These are phyloP conservation scores for Zygotorulaspora danielsina DNA, from an alignment of 805 yeast species.

Conservation along the genomic window DNA sequence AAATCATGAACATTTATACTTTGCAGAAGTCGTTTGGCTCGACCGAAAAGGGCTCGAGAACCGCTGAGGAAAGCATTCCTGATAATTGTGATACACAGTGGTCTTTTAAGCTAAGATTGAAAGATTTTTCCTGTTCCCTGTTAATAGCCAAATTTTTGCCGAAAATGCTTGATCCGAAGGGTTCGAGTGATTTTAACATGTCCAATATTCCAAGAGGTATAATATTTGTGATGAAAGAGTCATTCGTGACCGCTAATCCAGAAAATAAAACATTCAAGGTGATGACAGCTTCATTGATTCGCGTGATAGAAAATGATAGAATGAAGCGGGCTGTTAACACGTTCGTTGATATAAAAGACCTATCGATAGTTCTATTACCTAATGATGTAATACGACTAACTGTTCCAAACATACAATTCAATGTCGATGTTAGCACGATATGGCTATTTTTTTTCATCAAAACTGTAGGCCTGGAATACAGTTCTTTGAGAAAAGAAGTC, in stretches of 20 bases:
- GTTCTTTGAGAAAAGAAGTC: constrained; percentile 4
- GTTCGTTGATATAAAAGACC: constrained; percentile 16
- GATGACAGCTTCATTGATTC: constrained; percentile 17
- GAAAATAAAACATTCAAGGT: constrained; percentile 15
- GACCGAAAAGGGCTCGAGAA: not conserved
- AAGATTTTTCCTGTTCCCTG: constrained; percentile 24
- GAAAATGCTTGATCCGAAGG: constrained; percentile 24
- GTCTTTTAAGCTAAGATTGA: constrained; percentile 26
- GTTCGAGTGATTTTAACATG: constrained; percentile 17
- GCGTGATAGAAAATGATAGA: constrained; percentile 24
- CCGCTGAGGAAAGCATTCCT: not conserved
- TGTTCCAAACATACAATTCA: constrained; percentile 25
- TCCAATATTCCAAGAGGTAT: constrained; percentile 27
- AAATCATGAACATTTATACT: constrained; percentile 3
- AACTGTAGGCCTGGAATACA: constrained; percentile 15
- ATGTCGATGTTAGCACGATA: constrained; percentile 31
- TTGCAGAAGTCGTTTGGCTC: not conserved
- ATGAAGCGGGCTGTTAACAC: constrained; percentile 14
- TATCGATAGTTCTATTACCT: constrained; percentile 7
- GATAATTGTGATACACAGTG: constrained; percentile 12
- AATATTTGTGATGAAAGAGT: constrained; percentile 22
- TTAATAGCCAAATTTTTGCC: constrained; percentile 25
- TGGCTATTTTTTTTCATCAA: constrained; percentile 26
- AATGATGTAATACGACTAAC: constrained; percentile 1
- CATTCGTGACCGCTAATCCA: constrained; percentile 13